These are phyloP conservation scores for Daldinia sp. DNA, from an alignment of 2,329 filamentous ascomycete species.

Conservation along the genomic window DNA sequence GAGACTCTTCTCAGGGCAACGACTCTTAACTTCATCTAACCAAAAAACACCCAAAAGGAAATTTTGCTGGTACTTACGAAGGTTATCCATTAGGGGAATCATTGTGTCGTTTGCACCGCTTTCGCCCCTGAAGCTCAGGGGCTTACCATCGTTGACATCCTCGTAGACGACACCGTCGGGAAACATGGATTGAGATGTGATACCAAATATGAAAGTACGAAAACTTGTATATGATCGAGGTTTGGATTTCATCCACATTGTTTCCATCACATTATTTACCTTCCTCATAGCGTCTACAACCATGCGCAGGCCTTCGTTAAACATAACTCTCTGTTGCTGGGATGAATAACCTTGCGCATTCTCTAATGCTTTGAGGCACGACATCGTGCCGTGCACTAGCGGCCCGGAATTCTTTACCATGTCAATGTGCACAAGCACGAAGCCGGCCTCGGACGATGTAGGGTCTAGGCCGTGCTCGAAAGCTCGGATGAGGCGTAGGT, in stretches of 20 bases:
- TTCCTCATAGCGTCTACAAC: constrained; percentile 71
- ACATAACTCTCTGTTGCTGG: constrained; percentile 56
- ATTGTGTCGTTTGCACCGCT: constrained; percentile 95
- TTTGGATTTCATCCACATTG: constrained; percentile 90
- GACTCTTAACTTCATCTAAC: not conserved
- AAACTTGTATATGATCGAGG: constrained; percentile 87
- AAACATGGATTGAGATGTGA: constrained; percentile 93
- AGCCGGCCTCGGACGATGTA: constrained; percentile 88
- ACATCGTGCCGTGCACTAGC: constrained; percentile 76
- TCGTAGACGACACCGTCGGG: constrained; percentile 90
- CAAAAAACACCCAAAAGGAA: not conserved
- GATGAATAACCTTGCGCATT: constrained; percentile 44
- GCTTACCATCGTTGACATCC: constrained; percentile 74
- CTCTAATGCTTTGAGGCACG: constrained; percentile 61
- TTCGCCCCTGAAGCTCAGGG: constrained; percentile 87
- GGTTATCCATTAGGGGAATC: constrained; percentile 87
- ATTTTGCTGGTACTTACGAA: constrained; percentile 50
- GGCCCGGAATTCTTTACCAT: constrained; percentile 90
- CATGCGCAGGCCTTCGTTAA: constrained; percentile 70
- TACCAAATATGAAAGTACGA: constrained; percentile 96
- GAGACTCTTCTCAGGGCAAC: not conserved
- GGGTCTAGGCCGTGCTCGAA: constrained; percentile 92
- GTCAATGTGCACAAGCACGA: constrained; percentile 94
- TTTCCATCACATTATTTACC: constrained; percentile 84
- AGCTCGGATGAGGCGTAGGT: constrained; percentile 85